Evolutionary conservation across 1,284 basidiomycete species (phyloP).

Genomic region (Cystobasidium sp.): DNA sequence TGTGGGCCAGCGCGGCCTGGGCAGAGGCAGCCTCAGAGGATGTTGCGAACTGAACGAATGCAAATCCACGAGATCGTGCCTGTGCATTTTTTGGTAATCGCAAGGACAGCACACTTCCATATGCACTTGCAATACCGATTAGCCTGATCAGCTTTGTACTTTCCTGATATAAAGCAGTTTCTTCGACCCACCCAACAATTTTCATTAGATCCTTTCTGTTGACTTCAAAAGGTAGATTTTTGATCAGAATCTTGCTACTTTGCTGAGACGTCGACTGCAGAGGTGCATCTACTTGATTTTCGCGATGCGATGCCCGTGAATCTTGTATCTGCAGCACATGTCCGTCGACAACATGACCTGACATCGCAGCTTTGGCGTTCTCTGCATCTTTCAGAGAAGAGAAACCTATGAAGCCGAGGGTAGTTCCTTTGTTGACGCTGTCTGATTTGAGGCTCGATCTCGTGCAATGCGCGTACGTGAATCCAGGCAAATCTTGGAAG

Average conservation of each 20-base stretch:
- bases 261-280: neutral
- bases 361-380: conserved; percentile 76
- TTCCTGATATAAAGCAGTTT: conserved; percentile 40
- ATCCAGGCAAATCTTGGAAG: conserved; percentile 78
- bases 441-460: conserved; percentile 63
- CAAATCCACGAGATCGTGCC: neutral
- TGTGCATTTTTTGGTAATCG: no score
- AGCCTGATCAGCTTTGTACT: no score
- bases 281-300: neutral
- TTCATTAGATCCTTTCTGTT: conserved; percentile 89
- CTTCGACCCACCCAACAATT: conserved; percentile 72
- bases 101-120: no score
- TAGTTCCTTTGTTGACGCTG: conserved; percentile 65
- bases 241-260: conserved; percentile 74
- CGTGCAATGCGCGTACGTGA: conserved; percentile 78
- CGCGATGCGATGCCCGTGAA: neutral
- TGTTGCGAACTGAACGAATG: neutral
- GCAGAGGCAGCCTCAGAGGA: conserved; percentile 82
- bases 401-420: conserved; percentile 96
- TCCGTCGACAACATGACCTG: conserved; percentile 73
- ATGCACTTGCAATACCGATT: no score
- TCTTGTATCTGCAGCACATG: conserved; percentile 53
- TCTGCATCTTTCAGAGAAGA: conserved; percentile 73
- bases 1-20: conserved; percentile 82
- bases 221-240: conserved; percentile 96